Evolutionary conservation across 345 rosid genomes (phyloP), one percentile per base, ranked within the genome.

Genomic region (Brassica carinata): DNA sequence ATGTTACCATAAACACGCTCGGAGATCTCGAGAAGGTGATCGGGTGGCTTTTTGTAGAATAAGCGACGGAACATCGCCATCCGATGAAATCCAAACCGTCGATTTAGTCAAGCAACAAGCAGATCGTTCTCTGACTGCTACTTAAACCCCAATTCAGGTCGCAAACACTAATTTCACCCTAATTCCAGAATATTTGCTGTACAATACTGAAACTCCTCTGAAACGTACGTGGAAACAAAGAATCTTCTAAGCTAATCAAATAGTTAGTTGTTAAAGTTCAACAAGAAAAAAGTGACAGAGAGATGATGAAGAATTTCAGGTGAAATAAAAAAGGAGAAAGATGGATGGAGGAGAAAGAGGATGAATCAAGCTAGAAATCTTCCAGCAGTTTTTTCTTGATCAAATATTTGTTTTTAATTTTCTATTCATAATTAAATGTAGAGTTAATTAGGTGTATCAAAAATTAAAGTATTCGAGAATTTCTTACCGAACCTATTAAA

Each of bases 1-100:
- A 7, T 59, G 7, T 77, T 48, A 96, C 99, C 99, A 74, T 96
- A 94, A 80, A 96, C 97, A 64, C 99, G 89, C 85, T 96, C 98
- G 36, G 99, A 94, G 89, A 96, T 96, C 91, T 96, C 99, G 63
- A 96, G 97, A 85, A 96, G 97, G 87, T 95, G 96, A 89, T 96
- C 99, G 80, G 99, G 99, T 82, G 97, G 99, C 89, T 96, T 96
- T 88, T 97, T 89, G 79, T 94, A 92, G 78, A 93, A 96, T 87
- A 96, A 92, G 29, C 99, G 96, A 84, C 97, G 93, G 92, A 96
- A 94, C 99, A 93, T 96, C 96, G 98, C 99, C 99, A 96, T 96
- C 76, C 0, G 85, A 83, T 87, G 97, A 97, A 95, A 94, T 88
- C 94, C 97, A 96, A 91, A 89, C 86, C 91, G 86, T 84, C 84